Percentiles rank a stretch among this genome's conserved stretches.
These are phyloP conservation scores for Penicillium paradoxum DNA, from an alignment of 495 filamentous ascomycete genomes.

Conservation along the genomic window DNA sequence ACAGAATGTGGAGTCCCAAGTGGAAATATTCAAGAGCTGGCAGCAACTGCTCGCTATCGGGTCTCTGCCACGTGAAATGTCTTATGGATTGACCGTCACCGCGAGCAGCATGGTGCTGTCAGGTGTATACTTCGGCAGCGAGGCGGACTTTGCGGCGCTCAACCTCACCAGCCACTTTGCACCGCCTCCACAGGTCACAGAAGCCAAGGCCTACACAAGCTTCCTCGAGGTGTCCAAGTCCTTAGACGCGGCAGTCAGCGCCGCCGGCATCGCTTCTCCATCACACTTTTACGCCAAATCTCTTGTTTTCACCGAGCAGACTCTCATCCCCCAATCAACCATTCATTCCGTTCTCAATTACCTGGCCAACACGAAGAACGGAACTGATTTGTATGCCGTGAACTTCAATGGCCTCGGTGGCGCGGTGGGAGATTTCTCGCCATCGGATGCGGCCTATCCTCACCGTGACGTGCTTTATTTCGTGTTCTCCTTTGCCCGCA, in stretches of 20 bases:
- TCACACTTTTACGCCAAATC: constrained; percentile 36
- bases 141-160: constrained; percentile 35
- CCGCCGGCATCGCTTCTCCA: constrained; percentile 32
- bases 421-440: constrained; percentile 24
- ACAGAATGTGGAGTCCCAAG: constrained; percentile 21
- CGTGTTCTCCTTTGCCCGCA: constrained; percentile 31
- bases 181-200: constrained; percentile 30
- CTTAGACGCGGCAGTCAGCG: no score
- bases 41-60: constrained; percentile 34
- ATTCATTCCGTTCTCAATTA: constrained; percentile 34
- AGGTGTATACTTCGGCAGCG: constrained; percentile 39
- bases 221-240: no score
- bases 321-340: constrained; percentile 25
- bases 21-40: constrained; percentile 36
- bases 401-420: constrained; percentile 34
- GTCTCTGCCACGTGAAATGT: constrained; percentile 49
- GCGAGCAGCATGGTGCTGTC: constrained; percentile 26
- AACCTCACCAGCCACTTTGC: constrained; percentile 31
- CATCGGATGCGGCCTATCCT: constrained; percentile 30
- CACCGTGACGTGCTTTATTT: constrained; percentile 37
- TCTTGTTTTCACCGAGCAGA: constrained; percentile 40
- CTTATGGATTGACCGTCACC: constrained; percentile 30
- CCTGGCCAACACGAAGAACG: constrained; percentile 38
- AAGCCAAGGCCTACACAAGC: no score
- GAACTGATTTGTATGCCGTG: constrained; percentile 32